Evolutionary conservation across 108 stramenopile genomes (phyloP).

Genomic region (Cyclotella cryptica): DNA sequence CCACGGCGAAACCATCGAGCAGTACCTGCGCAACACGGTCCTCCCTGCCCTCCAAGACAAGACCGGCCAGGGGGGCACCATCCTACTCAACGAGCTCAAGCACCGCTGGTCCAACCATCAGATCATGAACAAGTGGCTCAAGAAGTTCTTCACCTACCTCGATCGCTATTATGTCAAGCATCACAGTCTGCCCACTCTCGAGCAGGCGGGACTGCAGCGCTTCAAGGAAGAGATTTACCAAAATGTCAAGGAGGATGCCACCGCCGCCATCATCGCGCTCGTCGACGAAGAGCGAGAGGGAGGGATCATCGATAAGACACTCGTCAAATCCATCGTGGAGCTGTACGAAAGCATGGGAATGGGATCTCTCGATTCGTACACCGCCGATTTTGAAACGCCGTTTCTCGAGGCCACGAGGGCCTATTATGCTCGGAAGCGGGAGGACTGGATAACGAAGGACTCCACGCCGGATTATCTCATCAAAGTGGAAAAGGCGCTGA

Average conservation of each 20-base stretch:
- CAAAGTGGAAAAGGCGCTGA: slow-evolving; percentile 95
- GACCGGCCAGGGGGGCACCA: slow-evolving; percentile 83
- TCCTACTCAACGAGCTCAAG: slow-evolving; percentile 92
- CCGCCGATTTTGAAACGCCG: slow-evolving; percentile 89
- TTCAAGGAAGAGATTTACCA: slow-evolving; percentile 97
- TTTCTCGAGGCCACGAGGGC: slow-evolving; percentile 90
- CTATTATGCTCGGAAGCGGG: slow-evolving; percentile 92
- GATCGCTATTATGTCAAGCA: slow-evolving; percentile 99
- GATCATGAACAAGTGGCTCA: slow-evolving; percentile 99
- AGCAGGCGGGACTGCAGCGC: slow-evolving; percentile 87
- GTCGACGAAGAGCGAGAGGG: slow-evolving; percentile 96
- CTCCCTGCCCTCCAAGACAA: slow-evolving; percentile 91
- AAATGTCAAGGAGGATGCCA: slow-evolving; percentile 89
- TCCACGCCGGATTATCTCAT: slow-evolving; percentile 97
- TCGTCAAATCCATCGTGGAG: slow-evolving; percentile 95
- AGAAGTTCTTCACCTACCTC: slow-evolving; percentile 98
- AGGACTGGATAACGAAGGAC: slow-evolving; percentile 96
- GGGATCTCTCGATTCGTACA: slow-evolving; percentile 94
- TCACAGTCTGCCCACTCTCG: slow-evolving; percentile 91
- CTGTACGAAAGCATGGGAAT: slow-evolving; percentile 98
- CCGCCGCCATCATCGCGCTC: slow-evolving; percentile 89
- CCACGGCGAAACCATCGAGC: slow-evolving; percentile 95
- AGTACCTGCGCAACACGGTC: slow-evolving; percentile 91
- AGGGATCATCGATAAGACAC: slow-evolving; percentile 92
- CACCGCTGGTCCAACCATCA: slow-evolving; percentile 97